Evolutionary conservation across 257 asterid genomes (phyloP), one percentile per base, ranked within the genome.

Genomic region (Nicotiana benthamiana): DNA sequence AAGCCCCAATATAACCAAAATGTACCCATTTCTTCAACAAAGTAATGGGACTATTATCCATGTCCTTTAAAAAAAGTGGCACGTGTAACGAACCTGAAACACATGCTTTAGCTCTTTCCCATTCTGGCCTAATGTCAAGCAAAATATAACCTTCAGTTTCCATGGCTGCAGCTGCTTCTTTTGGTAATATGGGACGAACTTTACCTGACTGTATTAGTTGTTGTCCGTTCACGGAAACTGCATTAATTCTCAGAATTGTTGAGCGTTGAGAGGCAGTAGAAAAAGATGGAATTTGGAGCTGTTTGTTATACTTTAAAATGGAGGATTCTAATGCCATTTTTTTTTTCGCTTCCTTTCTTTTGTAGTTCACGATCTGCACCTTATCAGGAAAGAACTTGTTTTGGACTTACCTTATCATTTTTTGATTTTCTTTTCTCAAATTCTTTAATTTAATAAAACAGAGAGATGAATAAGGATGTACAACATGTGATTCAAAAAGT

Each of bases 1-100:
- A 93, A 88, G 83, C 59, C 18, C 99, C 98, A 81, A 93, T 92
- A 77, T 95, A 95, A 1, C 98, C 99, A 72, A 93, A 91, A 87
- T 95, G 99, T 11, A 93, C 99, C 99, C 99, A 95, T 12, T 95
- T 95, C 86, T 95, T 95, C 84, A 93, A 75, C 85, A 93, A 76
- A 1, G 97, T 91, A 62, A 95, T 61, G 5, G 90, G 94, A 80
- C 99, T 77, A 24, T 76, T 91, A 82, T 93, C 99, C 91, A 80
- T 85, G 53, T 95, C 99, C 84, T 92, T 92, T 12, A 95, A 83
- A 85, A 93, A 93, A 83, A 95, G 75, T 2, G 99, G 98, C 90
- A 93, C 98, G 83, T 95, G 97, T 84, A 91, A 56, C 0, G 99
- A 93, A 65, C 93, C 94, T 0, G 91, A 61, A 17, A 95, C 97